These are phyloP conservation scores for Nelumbo lutea DNA, from an alignment of 164 flowering plant species.

Conservation along the genomic window DNA sequence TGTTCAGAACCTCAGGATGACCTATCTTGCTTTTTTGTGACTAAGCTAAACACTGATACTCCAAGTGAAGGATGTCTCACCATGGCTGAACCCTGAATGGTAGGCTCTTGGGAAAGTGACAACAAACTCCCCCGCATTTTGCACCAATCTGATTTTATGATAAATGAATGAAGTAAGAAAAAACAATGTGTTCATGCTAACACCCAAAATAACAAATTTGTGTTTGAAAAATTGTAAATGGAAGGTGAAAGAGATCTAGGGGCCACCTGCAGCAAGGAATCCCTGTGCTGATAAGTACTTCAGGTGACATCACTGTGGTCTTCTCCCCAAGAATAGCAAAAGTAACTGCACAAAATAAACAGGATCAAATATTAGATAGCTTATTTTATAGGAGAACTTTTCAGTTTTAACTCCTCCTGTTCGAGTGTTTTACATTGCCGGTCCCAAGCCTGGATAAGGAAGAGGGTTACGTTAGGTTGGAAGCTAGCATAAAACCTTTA, in stretches of 20 bases:
- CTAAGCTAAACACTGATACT: neutral
- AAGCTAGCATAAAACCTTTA: too few relatives aligned
- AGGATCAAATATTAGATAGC: neutral
- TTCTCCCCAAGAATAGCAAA: constrained; percentile 77
- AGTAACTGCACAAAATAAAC: constrained; percentile 30
- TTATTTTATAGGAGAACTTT: neutral
- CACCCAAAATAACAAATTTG: neutral
- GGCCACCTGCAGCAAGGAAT: constrained; percentile 88
- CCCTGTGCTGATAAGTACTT: constrained; percentile 63
- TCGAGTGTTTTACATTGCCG: too few relatives aligned
- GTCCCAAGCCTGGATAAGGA: too few relatives aligned
- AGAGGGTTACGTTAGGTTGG: too few relatives aligned
- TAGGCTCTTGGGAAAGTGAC: constrained; percentile 98
- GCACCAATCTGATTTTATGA: constrained; percentile 71
- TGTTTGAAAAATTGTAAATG: neutral
- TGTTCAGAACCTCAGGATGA: too few relatives aligned
- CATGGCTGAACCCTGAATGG: constrained; percentile 98
- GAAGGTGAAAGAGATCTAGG: constrained; percentile 2
- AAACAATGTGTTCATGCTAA: neutral
- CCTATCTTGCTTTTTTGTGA: neutral
- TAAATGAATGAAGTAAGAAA: constrained; percentile 19
- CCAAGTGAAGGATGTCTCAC: constrained; percentile 37
- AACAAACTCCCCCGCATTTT: constrained; percentile 97
- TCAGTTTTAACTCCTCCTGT: too few relatives aligned
- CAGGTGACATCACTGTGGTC: constrained; percentile 82